Evolutionary conservation across 345 rosid species (phyloP), one percentile per base, ranked within the genome.

Genomic region (Erucastrum elatum): DNA sequence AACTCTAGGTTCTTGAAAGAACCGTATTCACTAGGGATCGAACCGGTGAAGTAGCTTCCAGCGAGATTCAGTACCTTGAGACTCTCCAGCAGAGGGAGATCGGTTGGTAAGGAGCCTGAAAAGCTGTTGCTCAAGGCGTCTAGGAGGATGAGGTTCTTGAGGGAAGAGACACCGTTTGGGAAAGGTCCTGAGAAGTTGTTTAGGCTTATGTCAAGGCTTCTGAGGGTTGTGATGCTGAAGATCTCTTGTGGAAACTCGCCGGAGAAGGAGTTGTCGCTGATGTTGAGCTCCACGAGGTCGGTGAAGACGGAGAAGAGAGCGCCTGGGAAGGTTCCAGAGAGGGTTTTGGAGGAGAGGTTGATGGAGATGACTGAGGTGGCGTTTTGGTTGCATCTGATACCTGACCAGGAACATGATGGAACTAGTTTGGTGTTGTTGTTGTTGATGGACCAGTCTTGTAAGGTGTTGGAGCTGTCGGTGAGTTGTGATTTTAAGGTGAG

Each of bases 101-200:
- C 89, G 64, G 78, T 75, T 0, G 96, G 94, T 80, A 94, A 77
- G 3, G 91, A 81, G 29, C 97, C 97, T 2, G 94, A 84, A 84
- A 94, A 94, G 88, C 97, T 91, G 83, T 94, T 94, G 81, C 97
- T 90, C 60, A 92, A 88, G 25, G 94, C 98, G 72, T 94, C 86
- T 68, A 94, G 87, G 75, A 84, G 76, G 55, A 80, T 84, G 51
- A 91, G 86, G 63, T 79, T 86, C 26, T 16, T 34, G 70, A 92
- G 87, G 55, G 84, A 74, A 5, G 86, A 87, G 71, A 86, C 72
- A 30, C 87, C 91, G 11, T 71, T 70, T 0, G 94, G 97, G 72
- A 94, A 91, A 46, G 70, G 79, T 4, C 89, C 88, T 0, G 97
- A 90, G 74, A 94, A 92, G 80, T 91, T 94, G 88, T 94, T 94